Evolutionary conservation across 495 filamentous ascomycete genomes (phyloP).

Genomic region (Durotheca rogersii): DNA sequence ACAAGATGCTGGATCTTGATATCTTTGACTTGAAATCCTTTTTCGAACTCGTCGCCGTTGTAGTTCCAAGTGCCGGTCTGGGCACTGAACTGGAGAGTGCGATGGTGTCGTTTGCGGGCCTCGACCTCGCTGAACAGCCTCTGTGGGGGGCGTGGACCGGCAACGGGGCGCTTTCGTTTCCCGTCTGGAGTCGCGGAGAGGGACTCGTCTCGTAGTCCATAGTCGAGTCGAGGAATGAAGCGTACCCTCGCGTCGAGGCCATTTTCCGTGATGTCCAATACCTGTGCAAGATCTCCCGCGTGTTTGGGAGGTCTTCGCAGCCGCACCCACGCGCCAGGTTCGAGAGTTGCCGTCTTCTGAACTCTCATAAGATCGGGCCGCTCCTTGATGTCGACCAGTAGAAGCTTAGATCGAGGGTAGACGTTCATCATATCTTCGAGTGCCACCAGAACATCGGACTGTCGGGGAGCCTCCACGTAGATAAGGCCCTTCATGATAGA

Average conservation of each 20-base stretch:
- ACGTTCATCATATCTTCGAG: conserved; percentile 81
- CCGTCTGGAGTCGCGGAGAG: conserved; percentile 52
- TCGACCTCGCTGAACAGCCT: conserved; percentile 92
- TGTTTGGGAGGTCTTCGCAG: conserved; percentile 80
- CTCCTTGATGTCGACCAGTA: conserved; percentile 92
- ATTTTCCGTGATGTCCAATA: conserved; percentile 90
- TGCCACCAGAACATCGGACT: conserved; percentile 78
- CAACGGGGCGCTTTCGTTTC: conserved; percentile 76
- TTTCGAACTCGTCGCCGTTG: conserved; percentile 81
- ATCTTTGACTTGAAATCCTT: conserved; percentile 92
- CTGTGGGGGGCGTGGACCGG: conserved; percentile 74
- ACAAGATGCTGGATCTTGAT: conserved; percentile 83
- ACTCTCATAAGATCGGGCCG: conserved; percentile 95
- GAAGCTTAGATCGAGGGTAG: conserved; percentile 78
- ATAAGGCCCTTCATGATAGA: conserved; percentile 86
- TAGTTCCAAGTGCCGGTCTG: conserved; percentile 77
- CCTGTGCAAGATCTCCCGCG: conserved; percentile 84
- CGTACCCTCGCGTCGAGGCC: conserved; percentile 83
- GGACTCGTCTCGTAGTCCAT: conserved; percentile 79
- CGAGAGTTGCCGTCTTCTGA: conserved; percentile 78
- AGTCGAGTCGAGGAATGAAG: conserved; percentile 88
- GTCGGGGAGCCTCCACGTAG: conserved; percentile 86
- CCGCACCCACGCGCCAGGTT: conserved; percentile 88
- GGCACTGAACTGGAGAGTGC: conserved; percentile 63
- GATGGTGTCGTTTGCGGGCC: conserved; percentile 82